Evolutionary conservation across 495 filamentous ascomycete genomes (phyloP).

Genomic region (Penicillium tannophilum): DNA sequence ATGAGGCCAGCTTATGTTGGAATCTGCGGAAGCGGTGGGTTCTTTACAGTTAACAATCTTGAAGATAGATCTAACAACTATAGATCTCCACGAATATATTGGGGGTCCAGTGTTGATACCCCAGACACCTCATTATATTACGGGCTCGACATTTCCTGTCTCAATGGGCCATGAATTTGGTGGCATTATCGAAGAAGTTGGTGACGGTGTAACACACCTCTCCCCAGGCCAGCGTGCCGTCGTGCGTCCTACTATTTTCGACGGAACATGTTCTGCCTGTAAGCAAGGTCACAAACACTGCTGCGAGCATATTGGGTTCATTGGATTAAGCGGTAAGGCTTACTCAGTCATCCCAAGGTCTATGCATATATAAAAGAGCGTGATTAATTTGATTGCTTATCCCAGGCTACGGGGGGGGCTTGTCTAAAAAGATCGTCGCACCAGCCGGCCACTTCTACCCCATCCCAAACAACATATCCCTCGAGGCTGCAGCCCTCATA

Average conservation of each 20-base stretch:
- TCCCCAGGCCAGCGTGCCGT: slow-evolving; percentile 55
- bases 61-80: not conserved
- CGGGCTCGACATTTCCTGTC: slow-evolving; percentile 53
- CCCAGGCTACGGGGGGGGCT: slow-evolving; percentile 31
- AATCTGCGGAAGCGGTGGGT: not conserved
- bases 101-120: slow-evolving; percentile 57
- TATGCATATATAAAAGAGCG: not conserved
- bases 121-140: slow-evolving; percentile 54
- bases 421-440: slow-evolving; percentile 5
- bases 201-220: slow-evolving; percentile 50
- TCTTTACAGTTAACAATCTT: too few species aligned
- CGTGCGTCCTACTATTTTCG: slow-evolving; percentile 64
- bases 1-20: slow-evolving; percentile 14
- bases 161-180: slow-evolving; percentile 64
- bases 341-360: too few species aligned
- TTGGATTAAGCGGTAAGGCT: slow-evolving; percentile 54
- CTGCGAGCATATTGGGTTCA: slow-evolving; percentile 61
- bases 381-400: not conserved
- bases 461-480: too few species aligned
- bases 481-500: not conserved
- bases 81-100: slow-evolving; percentile 24
- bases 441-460: too few species aligned
- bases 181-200: slow-evolving; percentile 60
- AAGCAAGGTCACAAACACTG: slow-evolving; percentile 54
- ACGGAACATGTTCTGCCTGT: slow-evolving; percentile 57